A percentile compares a stretch with the other conserved stretches of the same genome.
Conservation (phyloP, 352 stramenopile species). For the Phytopythium cucurbitacearum region DNA sequence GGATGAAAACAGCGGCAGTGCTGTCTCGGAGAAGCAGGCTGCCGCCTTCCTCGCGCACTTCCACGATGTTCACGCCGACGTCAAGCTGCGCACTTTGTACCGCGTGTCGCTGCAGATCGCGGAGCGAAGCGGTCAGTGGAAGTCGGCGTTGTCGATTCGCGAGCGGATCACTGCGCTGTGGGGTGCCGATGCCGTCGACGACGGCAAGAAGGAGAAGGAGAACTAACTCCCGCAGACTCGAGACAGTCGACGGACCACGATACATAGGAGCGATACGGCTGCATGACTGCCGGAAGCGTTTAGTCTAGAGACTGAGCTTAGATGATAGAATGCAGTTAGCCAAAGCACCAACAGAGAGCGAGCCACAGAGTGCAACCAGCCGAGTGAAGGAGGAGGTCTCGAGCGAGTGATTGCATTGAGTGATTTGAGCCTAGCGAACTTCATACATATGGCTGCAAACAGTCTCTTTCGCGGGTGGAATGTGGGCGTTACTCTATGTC, state of each 20-base stretch:
- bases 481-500: no score
- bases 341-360: no score
- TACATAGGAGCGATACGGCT: conserved; percentile 8
- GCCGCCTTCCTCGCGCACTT: conserved; percentile 11
- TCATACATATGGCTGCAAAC: no score
- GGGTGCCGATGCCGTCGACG: conserved; percentile 24
- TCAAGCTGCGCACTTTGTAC: conserved; percentile 57
- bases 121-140: conserved; percentile 54
- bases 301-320: not conserved
- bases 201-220: conserved; percentile 20
- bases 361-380: no score
- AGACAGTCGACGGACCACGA: conserved; percentile 3
- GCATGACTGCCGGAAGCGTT: no score
- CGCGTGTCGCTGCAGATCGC: conserved; percentile 37
- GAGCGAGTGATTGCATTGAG: no score
- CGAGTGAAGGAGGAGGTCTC: no score
- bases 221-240: conserved; percentile 9
- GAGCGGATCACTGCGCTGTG: conserved; percentile 39
- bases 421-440: no score
- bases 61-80: conserved; percentile 26
- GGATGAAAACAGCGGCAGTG: conserved; percentile 7
- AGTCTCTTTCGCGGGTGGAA: no score
- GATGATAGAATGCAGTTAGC: not conserved
- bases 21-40: not conserved
- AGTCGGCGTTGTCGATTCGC: conserved; percentile 48